These are phyloP conservation scores for Hemileia vastatrix DNA, from an alignment of 1,284 basidiomycete genomes.

Conservation along the genomic window DNA sequence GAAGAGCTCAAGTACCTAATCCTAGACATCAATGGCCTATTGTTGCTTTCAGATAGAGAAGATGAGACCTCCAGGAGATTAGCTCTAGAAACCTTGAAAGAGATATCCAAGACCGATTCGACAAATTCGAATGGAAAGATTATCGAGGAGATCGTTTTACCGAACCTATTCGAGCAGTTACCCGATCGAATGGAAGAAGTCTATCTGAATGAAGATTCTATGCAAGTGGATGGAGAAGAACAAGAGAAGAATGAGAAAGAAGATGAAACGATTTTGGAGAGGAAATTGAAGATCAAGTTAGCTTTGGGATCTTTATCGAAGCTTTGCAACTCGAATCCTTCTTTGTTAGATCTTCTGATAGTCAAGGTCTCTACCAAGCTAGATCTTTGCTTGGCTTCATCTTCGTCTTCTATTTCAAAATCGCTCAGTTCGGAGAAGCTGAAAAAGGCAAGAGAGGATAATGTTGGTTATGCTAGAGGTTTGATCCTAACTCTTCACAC, in stretches of 20 bases:
- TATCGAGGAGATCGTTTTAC: constrained; percentile 55
- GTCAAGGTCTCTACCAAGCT: background rate
- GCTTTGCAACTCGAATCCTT: background rate
- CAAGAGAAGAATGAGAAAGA: background rate
- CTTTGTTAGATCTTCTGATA: background rate
- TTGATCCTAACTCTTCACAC: constrained; percentile 36
- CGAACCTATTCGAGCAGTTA: constrained; percentile 63
- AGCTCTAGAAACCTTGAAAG: too few relatives aligned
- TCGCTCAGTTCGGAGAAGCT: constrained; percentile 8
- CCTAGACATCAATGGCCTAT: too few relatives aligned
- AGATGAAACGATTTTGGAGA: background rate
- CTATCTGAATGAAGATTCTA: background rate
- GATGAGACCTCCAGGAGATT: too few relatives aligned
- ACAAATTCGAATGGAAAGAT: background rate
- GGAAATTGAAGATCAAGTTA: background rate
- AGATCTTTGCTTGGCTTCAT: background rate
- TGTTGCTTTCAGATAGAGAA: too few relatives aligned
- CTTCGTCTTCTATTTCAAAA: background rate
- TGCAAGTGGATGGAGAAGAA: background rate
- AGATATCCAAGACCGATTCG: constrained; percentile 2
- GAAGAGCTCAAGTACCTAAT: too few relatives aligned
- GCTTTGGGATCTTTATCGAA: background rate
- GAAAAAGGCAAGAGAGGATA: constrained; percentile 25
- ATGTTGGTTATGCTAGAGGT: constrained; percentile 37
- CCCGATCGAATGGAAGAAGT: constrained; percentile 18